Conservation (phyloP, 768 basidiomycete species). For the Podaxis sp. region DNA sequence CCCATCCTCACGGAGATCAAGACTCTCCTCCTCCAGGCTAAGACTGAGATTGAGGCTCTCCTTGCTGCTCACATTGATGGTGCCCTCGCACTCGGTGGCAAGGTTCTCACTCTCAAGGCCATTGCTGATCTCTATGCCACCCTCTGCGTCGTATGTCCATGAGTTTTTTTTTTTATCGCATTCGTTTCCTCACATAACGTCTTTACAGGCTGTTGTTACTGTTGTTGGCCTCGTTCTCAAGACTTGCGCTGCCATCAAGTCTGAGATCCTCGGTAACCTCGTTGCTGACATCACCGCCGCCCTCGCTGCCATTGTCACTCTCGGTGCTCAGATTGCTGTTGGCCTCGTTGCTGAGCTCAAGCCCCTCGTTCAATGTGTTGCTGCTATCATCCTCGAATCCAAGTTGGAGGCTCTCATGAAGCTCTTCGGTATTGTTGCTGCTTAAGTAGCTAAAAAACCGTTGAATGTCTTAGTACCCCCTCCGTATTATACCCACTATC, state of each 20-base stretch:
- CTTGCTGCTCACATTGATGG: conserved; percentile 6
- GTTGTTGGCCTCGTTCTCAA: neutral
- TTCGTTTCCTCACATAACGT: neutral
- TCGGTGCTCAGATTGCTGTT: neutral
- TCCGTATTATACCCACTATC: neutral
- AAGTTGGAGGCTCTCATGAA: neutral
- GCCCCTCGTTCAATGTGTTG: neutral
- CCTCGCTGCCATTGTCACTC: conserved; percentile 9
- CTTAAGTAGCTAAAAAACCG: neutral
- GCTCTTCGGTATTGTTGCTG: neutral
- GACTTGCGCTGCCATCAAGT: neutral
- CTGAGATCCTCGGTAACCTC: conserved; percentile 10
- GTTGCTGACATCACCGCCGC: conserved; percentile 6
- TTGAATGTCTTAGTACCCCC: neutral
- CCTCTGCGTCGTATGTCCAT: conserved; percentile 12
- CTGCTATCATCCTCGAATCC: neutral
- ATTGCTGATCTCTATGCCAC: conserved; percentile 11
- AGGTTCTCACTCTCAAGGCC: conserved; percentile 11
- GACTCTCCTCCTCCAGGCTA: conserved; percentile 6
- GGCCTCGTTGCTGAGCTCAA: neutral
- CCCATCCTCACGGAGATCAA: conserved; percentile 15
- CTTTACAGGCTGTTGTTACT: neutral
- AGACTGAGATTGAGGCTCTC: conserved; percentile 14
- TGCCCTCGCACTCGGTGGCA: conserved; percentile 12
- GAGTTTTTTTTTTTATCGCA: neutral